Conservation (phyloP, 805 yeast genomes). For the Ogataea thermomethanolica region DNA sequence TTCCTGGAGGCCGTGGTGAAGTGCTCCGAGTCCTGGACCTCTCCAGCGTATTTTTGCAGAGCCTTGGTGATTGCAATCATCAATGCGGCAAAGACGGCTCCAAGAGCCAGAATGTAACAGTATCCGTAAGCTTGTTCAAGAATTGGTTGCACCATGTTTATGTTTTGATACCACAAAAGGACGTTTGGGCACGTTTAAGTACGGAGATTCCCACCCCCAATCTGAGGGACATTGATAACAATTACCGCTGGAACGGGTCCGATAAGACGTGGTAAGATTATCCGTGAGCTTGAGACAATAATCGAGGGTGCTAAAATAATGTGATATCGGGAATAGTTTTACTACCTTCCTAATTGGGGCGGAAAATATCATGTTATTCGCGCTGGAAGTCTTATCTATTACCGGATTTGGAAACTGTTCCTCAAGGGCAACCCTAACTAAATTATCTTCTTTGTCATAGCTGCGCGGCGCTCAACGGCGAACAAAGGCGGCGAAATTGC, state of each 20-base stretch:
- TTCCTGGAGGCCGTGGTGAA: constrained; percentile 44
- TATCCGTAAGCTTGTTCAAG: constrained; percentile 38
- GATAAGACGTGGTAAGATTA: not conserved
- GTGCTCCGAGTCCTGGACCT: constrained; percentile 41
- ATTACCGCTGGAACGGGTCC: not conserved
- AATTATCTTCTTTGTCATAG: too few species aligned
- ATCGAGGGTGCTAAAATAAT: too few species aligned
- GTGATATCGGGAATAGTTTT: too few species aligned
- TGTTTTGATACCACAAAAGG: not conserved
- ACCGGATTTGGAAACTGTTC: too few species aligned
- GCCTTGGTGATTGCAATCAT: constrained; percentile 39
- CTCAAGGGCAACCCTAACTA: too few species aligned
- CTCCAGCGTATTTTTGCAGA: constrained; percentile 36
- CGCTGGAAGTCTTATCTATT: too few species aligned
- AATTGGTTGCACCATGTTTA: constrained; percentile 20
- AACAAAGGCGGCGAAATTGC: too few species aligned
- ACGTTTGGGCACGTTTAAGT: not conserved
- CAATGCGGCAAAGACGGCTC: constrained; percentile 42
- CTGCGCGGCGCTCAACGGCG: too few species aligned
- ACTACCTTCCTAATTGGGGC: too few species aligned
- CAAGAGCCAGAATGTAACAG: constrained; percentile 39
- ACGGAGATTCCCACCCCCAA: not conserved
- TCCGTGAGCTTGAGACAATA: not conserved
- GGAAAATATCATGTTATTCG: too few species aligned
- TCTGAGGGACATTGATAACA: not conserved